Evolutionary conservation across 208 protist species (phyloP), one percentile per base, ranked within the genome.

Genomic region (Trypanosoma mega): DNA sequence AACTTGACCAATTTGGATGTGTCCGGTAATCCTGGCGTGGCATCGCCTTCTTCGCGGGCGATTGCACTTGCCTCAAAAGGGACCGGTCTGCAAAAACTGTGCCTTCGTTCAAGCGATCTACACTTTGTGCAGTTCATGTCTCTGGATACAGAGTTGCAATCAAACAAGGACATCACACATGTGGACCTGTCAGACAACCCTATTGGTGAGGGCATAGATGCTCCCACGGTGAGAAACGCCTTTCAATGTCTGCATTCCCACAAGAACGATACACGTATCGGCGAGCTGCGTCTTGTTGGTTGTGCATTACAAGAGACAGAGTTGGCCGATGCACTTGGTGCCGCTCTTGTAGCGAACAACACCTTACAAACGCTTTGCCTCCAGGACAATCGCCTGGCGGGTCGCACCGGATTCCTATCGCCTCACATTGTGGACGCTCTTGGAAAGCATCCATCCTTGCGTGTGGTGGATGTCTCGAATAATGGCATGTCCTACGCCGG

Each of bases 131-230:
- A 54, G 14, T 60, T 48, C n/a, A 21, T 49, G 2, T 8, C 34
- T n/a, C 39, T 73, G 31, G 31, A 60, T 16, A 12, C 23, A 0
- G 41, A 73, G 62, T 26, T 73, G 49, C 3, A 30, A 12, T 55
- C 29, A 20, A 68, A 69, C 41, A 24, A 23, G 5, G 67, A 73
- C 39, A 60, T 73, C 16, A 14, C 31, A 8, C 16, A 37, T 0
- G 29, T 73, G 0, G 31, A 73, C 2, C 1, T 73, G 20, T 63
- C 48, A 0, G 8, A 43, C 4, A 73, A 73, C 49, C 58, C 62
- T 37, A 59, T 73, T 39, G 67, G 67, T 5, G 37, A 68, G n/a
- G 58, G 27, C 12, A 21, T 73, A 20, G 67, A 73, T 18, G 30
- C 37, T n/a, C 63, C 18, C 14, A 23, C 23, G 14, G 33, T 26